Base-by-base conservation (phyloP, 2,329 filamentous ascomycete species). In the Ascochyta viciae-villosae region DNA sequence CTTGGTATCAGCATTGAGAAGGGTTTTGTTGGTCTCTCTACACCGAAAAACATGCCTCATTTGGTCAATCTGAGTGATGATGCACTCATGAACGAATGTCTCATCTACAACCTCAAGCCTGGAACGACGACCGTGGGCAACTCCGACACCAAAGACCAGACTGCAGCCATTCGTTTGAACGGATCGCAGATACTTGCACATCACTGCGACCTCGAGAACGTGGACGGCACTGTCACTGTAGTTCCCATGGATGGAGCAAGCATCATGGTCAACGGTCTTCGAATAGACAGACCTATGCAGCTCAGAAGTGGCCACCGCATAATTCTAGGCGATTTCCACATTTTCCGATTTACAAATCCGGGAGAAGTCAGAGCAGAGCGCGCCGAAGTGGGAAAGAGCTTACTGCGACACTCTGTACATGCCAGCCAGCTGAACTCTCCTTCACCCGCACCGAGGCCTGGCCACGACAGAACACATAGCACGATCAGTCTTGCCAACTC, bases 1-100 rank as follows among this genome's bases (percentile, higher is more conserved):
- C 84, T 99, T 39, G 95, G 95, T 63, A 98, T 99, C 77, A 98
- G 93, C 76, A 99, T 99, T 64, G 95, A 99, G 74, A 99, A 99
- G 76, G 95, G 95, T 6, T 97, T 97, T 71, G 89, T 99, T 58
- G 95, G 95, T 13, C 81, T 99, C 58, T 94, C 92, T 57, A 98
- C 93, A 19, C 95, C 95, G 0, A 99, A 99, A 80, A 97, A 97
- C 78, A 99, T 98, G 91, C 95, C 95, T 8, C 95, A 99, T 86
- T 80, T 99, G 77, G 95, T 99, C 77, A 99, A 99, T 74, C 79
- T 99, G 65, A 97, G 93, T 63, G 81, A 83, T 53, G 81, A 83
- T 63, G 95, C 95, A 8, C 82, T 99, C 29, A 83, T 99, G 40
- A 93, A 94, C 5, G 95, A 99, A 78, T 99, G 95, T 77, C 81